Evolutionary conservation across 306 rosid species (phyloP).

Genomic region (Rosa rugosa): DNA sequence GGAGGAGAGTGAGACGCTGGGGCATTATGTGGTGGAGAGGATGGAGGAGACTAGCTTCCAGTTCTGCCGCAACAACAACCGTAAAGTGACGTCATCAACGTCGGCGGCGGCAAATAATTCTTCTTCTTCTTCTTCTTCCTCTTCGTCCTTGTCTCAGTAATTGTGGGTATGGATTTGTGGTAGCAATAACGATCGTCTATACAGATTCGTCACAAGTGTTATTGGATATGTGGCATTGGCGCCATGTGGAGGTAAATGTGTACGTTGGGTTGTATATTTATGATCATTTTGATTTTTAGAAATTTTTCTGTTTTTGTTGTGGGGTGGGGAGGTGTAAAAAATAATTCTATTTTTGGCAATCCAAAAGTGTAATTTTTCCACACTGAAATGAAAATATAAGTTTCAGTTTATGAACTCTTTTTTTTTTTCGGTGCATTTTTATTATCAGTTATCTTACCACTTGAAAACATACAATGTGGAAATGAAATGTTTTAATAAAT

Average conservation of each 20-base stretch:
- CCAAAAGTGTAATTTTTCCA: conserved; percentile 33
- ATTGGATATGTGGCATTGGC: conserved; percentile 5
- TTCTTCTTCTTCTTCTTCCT: background rate
- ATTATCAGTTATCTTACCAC: no score
- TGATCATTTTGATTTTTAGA: conserved; percentile 24
- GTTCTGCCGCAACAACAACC: conserved; percentile 54
- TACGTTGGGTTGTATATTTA: conserved; percentile 44
- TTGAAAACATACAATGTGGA: no score
- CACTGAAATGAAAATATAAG: conserved; percentile 27
- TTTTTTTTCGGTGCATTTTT: no score
- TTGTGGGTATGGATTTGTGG: background rate
- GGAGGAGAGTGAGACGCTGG: conserved; percentile 62
- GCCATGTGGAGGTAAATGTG: conserved; percentile 11
- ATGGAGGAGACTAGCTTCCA: conserved; percentile 77
- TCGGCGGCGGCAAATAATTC: background rate
- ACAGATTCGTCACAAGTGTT: conserved; percentile 19
- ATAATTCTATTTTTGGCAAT: conserved; percentile 48
- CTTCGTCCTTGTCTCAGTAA: conserved; percentile 18
- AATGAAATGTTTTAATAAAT: no score
- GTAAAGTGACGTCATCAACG: conserved; percentile 25
- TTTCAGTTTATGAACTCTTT: background rate
- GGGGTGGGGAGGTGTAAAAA: conserved; percentile 42
- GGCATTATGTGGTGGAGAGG: conserved; percentile 78
- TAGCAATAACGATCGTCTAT: conserved; percentile 16
- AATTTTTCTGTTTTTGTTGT: conserved; percentile 17